phyloP scores from a whole-genome alignment of 2,329 filamentous ascomycete genomes.

The Mariannaea elegans region DNA sequence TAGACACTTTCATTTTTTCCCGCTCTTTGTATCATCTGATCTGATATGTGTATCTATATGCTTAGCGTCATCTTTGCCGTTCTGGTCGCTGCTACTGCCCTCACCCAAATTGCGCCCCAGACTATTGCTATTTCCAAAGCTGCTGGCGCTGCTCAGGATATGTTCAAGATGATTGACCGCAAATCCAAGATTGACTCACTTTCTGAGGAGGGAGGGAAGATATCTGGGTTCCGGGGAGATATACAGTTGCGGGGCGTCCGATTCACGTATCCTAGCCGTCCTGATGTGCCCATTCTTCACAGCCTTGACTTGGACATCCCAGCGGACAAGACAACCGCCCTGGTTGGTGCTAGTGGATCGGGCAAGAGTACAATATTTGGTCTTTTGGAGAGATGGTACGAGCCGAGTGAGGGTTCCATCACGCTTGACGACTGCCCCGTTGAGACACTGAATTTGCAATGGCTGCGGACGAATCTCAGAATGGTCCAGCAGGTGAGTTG shows the following conservation, averaged over 20 bases:
- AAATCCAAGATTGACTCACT: conserved; percentile 54
- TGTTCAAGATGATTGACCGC: conserved; percentile 60
- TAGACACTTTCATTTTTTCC: conserved; percentile 4
- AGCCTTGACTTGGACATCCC: conserved; percentile 54
- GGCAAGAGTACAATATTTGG: conserved; percentile 68
- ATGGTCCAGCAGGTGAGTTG: conserved; percentile 55
- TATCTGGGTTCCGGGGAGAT: conserved; percentile 48
- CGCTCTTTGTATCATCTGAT: background rate
- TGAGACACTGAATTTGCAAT: conserved; percentile 56
- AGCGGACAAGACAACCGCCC: conserved; percentile 59
- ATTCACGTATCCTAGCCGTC: conserved; percentile 67
- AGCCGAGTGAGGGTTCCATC: conserved; percentile 55
- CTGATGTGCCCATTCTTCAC: conserved; percentile 56
- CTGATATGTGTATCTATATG: background rate
- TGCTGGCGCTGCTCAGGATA: conserved; percentile 54
- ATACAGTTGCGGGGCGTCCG: conserved; percentile 58
- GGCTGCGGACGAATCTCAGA: conserved; percentile 62
- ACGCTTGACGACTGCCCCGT: conserved; percentile 55
- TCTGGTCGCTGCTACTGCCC: conserved; percentile 54
- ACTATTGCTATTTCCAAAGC: conserved; percentile 56
- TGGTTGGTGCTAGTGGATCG: conserved; percentile 66
- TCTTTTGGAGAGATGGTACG: conserved; percentile 68
- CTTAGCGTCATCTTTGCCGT: conserved; percentile 57
- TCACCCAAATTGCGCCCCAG: conserved; percentile 59
- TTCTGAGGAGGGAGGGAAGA: conserved; percentile 44